These are phyloP conservation scores for Gentiana straminea DNA, from an alignment of 257 asterid genomes.

Conservation along the genomic window DNA sequence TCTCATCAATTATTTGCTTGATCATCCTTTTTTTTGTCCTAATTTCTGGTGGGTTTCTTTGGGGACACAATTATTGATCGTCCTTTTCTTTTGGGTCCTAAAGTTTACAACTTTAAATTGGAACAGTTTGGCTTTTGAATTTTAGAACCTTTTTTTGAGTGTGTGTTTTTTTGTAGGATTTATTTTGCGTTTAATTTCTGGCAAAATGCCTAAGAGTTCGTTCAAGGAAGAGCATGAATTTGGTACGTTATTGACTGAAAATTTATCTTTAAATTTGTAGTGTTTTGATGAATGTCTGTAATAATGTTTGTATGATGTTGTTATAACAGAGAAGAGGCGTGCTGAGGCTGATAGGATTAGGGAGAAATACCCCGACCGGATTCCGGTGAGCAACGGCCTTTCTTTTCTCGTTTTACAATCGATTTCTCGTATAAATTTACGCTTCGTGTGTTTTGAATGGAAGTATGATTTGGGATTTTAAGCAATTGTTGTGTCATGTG, in stretches of 20 bases:
- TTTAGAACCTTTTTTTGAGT: no score
- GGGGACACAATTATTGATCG: no score
- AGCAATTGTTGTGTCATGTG: no score
- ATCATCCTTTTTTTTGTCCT: no score
- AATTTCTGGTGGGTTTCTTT: no score
- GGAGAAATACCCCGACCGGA: constrained; percentile 62
- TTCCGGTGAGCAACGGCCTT: constrained; percentile 42
- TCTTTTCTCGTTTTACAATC: not conserved
- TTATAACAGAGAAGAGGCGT: constrained; percentile 44
- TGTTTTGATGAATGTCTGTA: not conserved
- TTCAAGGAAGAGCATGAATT: constrained; percentile 63
- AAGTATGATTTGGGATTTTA: no score
- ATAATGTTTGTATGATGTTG: not conserved
- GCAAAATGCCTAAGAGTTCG: constrained; percentile 46
- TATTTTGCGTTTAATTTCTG: constrained; percentile 1
- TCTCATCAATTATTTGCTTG: no score
- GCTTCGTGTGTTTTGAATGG: not conserved
- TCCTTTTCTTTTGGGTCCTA: no score
- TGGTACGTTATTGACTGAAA: constrained; percentile 26
- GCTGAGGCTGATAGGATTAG: constrained; percentile 69
- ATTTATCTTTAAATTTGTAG: constrained; percentile 6
- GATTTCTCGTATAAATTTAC: not conserved
- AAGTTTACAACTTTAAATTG: no score
- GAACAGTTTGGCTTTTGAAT: no score
- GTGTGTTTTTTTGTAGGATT: no score